Base-by-base conservation (phyloP, 805 yeast genomes). In the Hanseniaspora pseudoguilliermondii region DNA sequence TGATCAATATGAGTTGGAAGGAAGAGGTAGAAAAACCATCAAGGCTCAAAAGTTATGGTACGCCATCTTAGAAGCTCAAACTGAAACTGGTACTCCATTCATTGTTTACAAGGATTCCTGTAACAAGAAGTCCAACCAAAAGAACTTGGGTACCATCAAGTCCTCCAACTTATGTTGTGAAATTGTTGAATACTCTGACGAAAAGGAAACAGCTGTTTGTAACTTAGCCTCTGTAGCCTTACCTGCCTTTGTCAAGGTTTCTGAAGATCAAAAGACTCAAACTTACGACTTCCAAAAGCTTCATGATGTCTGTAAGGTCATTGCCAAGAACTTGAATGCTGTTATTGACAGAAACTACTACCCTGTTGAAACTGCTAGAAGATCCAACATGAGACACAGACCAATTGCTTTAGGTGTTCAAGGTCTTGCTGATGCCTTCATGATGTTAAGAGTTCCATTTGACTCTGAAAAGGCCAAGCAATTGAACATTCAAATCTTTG, bases 331-430 rank as follows among this genome's bases (percentile, higher is more conserved):
- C 69, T 74, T 91, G 69, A 84, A 91, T 74, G 77, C 72, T 65
- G 78, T 91, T 58, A 91, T 91, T 58, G 97, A 91, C 72, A 79
- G 83, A 60, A 86, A 89, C 65, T 75, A 73, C 66, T 91, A 91
- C 67, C 97, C 98, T 5, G 83, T 86, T 25, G 79, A 76, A 54
- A 84, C 80, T 60, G 91, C 97, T 5, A 76, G 75, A 63, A 65
- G 59, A 47, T 86, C 96, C 18, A 91, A 93, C 69, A 71, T 79
- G 75, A 81, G 81, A 65, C 84, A 91, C 69, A 77, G 98, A 63
- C 97, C 98, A 21, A 80, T 91, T 64, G 97, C 97, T n/a, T 71
- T 91, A 23, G 98, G 98, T 62, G 96, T 91, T n/a, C 96, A 91
- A 70, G 98, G 98, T 57, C 75, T 91, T 55, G 96, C 97, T 32